These are phyloP conservation scores for Punica granatum DNA, from an alignment of 345 rosid species.

Conservation along the genomic window DNA sequence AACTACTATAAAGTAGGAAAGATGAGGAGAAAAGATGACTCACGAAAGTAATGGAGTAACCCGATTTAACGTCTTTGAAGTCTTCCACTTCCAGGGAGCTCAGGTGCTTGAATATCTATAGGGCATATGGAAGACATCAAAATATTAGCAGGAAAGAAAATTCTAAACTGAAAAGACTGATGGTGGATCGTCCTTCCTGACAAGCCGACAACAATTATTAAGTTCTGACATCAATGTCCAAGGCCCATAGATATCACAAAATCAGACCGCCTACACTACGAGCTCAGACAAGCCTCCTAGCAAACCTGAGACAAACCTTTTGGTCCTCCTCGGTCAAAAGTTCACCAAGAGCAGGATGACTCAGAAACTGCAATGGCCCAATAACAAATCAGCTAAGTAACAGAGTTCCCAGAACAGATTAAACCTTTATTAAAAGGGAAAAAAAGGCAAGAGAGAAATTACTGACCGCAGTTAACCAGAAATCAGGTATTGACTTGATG, in stretches of 20 bases:
- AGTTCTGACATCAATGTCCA: neutral
- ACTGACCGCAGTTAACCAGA: constrained; percentile 93
- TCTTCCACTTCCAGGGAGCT: constrained; percentile 81
- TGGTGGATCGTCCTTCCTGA: neutral
- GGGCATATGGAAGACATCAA: neutral
- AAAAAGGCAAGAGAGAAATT: constrained; percentile 5
- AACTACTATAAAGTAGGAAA: neutral
- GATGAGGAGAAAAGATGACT: constrained; percentile 20
- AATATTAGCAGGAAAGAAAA: constrained; percentile 1
- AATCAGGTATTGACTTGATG: constrained; percentile 75
- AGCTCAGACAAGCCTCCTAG: neutral
- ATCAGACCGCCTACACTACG: neutral
- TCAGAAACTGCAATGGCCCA: constrained; percentile 49
- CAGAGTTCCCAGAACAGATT: neutral
- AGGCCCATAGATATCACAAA: neutral
- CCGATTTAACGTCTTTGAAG: constrained; percentile 83
- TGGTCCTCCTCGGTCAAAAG: constrained; percentile 88
- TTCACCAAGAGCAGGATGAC: constrained; percentile 81
- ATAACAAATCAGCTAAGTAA: neutral
- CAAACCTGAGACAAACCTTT: constrained; percentile 42
- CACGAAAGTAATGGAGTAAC: constrained; percentile 81
- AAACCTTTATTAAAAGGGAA: neutral
- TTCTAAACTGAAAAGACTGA: neutral
- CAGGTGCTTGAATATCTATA: constrained; percentile 66
- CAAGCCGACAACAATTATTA: too few species aligned